Evolutionary conservation across 345 rosid species (phyloP).

Genomic region (Firmiana major): DNA sequence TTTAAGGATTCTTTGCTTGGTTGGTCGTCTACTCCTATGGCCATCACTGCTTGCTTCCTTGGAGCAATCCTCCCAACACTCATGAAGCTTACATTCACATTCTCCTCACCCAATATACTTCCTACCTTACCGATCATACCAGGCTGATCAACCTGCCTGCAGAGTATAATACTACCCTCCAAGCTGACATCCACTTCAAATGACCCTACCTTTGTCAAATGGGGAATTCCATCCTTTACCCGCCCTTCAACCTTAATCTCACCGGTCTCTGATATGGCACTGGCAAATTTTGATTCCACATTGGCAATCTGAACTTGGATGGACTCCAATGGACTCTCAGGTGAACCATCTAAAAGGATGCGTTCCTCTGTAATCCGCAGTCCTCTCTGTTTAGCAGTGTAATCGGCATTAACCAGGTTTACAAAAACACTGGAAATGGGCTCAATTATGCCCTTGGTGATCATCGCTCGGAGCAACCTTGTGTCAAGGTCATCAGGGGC

Average conservation of each 20-base stretch:
- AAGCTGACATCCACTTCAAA: conserved; percentile 77
- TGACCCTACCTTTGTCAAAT: conserved; percentile 72
- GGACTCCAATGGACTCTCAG: conserved; percentile 63
- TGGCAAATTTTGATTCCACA: conserved; percentile 74
- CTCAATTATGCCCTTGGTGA: conserved; percentile 70
- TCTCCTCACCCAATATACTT: conserved; percentile 66
- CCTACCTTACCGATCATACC: conserved; percentile 82
- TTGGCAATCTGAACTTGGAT: conserved; percentile 72
- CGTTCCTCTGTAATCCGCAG: conserved; percentile 71
- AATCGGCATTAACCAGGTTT: conserved; percentile 79
- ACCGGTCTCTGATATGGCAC: conserved; percentile 68
- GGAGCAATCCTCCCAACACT: conserved; percentile 89
- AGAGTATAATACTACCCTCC: conserved; percentile 73
- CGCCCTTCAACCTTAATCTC: conserved; percentile 70
- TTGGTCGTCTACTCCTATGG: conserved; percentile 73
- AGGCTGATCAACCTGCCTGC: conserved; percentile 84
- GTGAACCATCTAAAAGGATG: conserved; percentile 52
- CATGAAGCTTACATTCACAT: conserved; percentile 81
- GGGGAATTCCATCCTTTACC: conserved; percentile 75
- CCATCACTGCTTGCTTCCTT: conserved; percentile 78
- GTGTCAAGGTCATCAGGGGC: conserved; percentile 85
- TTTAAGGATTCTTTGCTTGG: conserved; percentile 52
- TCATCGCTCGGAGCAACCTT: conserved; percentile 82
- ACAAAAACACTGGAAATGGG: conserved; percentile 71
- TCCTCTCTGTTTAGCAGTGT: conserved; percentile 79